A percentile compares a stretch with the other conserved stretches of the same genome.
Evolutionary conservation across 2,329 filamentous ascomycete genomes (phyloP).

Genomic region (Alternaria incomplexa): DNA sequence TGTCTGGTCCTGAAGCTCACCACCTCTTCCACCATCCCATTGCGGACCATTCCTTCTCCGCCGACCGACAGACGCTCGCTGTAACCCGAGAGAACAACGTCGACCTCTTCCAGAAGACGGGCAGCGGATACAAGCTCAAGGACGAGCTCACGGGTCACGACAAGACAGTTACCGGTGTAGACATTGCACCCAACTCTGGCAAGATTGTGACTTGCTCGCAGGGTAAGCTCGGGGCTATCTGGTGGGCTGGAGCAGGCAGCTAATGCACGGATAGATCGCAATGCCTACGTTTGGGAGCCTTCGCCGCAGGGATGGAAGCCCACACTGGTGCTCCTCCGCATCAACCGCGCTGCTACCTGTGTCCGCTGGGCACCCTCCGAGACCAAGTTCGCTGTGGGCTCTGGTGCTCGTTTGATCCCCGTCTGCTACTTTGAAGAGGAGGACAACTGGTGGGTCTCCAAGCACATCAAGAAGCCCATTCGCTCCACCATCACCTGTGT

Average conservation of each 20-base stretch:
- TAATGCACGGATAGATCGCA: conserved; percentile 71
- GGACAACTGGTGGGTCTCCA: conserved; percentile 99
- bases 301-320: conserved; percentile 94
- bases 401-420: conserved; percentile 91
- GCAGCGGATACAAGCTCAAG: conserved; percentile 78
- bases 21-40: conserved; percentile 97
- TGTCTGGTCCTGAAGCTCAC: conserved; percentile 89
- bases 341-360: conserved; percentile 95
- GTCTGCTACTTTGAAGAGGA: conserved; percentile 99
- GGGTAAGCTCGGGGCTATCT: conserved; percentile 59
- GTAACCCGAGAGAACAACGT: conserved; percentile 89
- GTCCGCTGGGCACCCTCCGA: conserved; percentile 97
- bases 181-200: conserved; percentile 88
- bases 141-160: conserved; percentile 96
- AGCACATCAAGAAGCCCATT: conserved; percentile 99
- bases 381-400: conserved; percentile 96
- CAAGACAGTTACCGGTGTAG: conserved; percentile 94
- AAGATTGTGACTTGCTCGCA: conserved; percentile 98
- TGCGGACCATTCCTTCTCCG: conserved; percentile 96
- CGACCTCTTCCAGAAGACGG: conserved; percentile 80
- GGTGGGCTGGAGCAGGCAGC: conserved; percentile 11
- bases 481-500: conserved; percentile 95
- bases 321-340: conserved; percentile 92
- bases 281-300: conserved; percentile 97
- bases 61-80: conserved; percentile 85